Evolutionary conservation across 1,284 basidiomycete species (phyloP).

Genomic region (Apiotrichum sp.): DNA sequence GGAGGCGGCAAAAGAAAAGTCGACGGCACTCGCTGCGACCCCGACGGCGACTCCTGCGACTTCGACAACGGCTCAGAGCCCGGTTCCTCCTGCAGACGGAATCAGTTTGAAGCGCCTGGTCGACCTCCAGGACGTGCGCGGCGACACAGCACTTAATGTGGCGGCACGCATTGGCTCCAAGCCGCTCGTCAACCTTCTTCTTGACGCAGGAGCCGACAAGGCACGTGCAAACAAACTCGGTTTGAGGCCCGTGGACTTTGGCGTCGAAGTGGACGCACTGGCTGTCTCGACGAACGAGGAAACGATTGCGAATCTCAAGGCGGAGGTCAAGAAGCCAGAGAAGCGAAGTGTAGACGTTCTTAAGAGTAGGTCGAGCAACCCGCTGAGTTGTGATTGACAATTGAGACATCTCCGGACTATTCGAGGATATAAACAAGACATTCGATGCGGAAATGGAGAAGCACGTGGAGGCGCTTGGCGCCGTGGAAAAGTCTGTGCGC

Average conservation of each 20-base stretch:
- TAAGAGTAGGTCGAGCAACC: conserved; percentile 54
- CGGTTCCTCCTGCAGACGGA: conserved; percentile 7
- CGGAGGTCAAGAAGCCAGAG: conserved; percentile 64
- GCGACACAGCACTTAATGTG: conserved; percentile 93
- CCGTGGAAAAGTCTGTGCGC: conserved; percentile 78
- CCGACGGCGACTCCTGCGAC: conserved; percentile 46
- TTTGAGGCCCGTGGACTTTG: conserved; percentile 86
- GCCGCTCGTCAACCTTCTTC: conserved; percentile 73
- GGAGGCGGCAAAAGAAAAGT: conserved; percentile 21
- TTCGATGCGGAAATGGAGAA: conserved; percentile 77
- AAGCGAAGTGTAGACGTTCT: conserved; percentile 88
- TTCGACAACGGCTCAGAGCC: neutral
- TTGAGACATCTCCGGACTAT: conserved; percentile 75
- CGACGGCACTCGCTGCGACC: neutral
- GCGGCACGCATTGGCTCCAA: conserved; percentile 90
- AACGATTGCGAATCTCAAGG: conserved; percentile 61
- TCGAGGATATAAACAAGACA: conserved; percentile 67
- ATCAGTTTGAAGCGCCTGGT: conserved; percentile 64
- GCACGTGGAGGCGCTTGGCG: conserved; percentile 79
- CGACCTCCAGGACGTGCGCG: conserved; percentile 90
- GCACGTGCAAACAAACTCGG: conserved; percentile 90
- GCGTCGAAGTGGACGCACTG: conserved; percentile 68
- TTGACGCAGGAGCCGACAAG: conserved; percentile 92
- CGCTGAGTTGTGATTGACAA: neutral
- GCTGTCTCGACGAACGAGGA: conserved; percentile 65